phyloP scores from a whole-genome alignment of 176 grass and related monocot genomes.

The Paspalum vaginatum region DNA sequence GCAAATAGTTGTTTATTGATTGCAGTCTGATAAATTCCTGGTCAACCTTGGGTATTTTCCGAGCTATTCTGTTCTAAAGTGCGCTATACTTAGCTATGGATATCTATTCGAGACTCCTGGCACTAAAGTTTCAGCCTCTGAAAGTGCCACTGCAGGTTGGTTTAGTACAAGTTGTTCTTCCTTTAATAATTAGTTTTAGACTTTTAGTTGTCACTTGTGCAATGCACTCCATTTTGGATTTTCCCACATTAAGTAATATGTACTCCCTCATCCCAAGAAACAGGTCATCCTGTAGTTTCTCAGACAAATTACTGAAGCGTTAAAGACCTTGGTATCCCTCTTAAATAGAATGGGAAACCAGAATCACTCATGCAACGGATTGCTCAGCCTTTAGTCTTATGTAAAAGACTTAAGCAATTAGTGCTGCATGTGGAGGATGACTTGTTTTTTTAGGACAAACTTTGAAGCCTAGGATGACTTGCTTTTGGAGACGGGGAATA shows the following conservation, averaged over 20 bases:
- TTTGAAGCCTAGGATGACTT: no score
- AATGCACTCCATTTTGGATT: slow-evolving; percentile 23
- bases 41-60: slow-evolving; percentile 72
- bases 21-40: slow-evolving; percentile 58
- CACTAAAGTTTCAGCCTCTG: slow-evolving; percentile 28
- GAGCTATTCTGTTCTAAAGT: slow-evolving; percentile 65
- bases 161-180: slow-evolving; percentile 22
- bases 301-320: no score
- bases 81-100: slow-evolving; percentile 68
- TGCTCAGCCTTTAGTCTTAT: no score
- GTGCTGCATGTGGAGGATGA: no score
- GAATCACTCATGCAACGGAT: no score
- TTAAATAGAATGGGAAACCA: no score
- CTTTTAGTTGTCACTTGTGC: neutral
- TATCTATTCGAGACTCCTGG: slow-evolving; percentile 52
- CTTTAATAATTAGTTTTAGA: neutral
- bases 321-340: no score
- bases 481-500: no score
- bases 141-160: slow-evolving; percentile 54
- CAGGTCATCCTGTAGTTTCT: no score
- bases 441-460: no score
- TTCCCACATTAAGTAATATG: neutral
- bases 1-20: slow-evolving; percentile 4
- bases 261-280: no score
- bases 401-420: no score